These are phyloP conservation scores for Neodidymelliopsis sp. DNA, from an alignment of 2,329 filamentous ascomycete genomes.

Conservation along the genomic window DNA sequence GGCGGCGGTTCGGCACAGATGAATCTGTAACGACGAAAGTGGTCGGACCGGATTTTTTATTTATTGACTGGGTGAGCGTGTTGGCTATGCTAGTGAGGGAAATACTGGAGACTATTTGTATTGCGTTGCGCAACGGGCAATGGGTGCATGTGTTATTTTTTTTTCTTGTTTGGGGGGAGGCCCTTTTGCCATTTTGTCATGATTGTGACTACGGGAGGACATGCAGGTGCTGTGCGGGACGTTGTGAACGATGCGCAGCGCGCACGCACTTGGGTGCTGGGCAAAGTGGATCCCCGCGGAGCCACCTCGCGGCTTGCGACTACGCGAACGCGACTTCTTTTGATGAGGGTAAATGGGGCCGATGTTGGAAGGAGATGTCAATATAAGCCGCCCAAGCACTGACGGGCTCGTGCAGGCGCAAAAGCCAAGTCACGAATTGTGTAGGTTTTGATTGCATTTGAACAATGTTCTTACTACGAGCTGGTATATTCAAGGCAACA, in stretches of 20 bases:
- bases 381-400: conserved; percentile 1
- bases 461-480: too few relatives aligned
- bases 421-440: not conserved
- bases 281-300: not conserved
- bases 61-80: too few relatives aligned
- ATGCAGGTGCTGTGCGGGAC: not conserved
- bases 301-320: not conserved
- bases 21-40: too few relatives aligned
- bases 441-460: not conserved
- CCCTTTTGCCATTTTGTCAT: too few relatives aligned
- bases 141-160: not conserved
- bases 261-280: not conserved
- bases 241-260: not conserved
- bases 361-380: not conserved
- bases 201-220: not conserved
- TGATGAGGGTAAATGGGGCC: not conserved
- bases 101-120: too few relatives aligned
- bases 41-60: too few relatives aligned
- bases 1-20: not conserved
- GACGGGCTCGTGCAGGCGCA: not conserved
- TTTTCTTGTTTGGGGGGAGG: not conserved
- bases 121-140: too few relatives aligned
- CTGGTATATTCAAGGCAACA: too few relatives aligned
- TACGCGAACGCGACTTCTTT: not conserved
- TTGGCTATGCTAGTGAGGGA: too few relatives aligned